phyloP scores from a whole-genome alignment of 805 yeast genomes.

The Candida suzukii region DNA sequence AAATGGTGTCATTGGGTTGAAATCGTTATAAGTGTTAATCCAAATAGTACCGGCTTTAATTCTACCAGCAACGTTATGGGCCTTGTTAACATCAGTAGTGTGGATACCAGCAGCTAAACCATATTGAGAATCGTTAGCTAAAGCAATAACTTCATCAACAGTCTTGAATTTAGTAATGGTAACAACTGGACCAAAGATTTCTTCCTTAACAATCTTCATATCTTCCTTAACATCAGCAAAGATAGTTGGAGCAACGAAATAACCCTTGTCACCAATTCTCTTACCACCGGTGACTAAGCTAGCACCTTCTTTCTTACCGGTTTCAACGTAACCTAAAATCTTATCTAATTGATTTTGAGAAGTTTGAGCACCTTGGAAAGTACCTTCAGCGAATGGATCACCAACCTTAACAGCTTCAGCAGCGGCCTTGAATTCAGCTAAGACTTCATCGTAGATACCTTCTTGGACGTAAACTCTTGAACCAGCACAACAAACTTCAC shows the following conservation, averaged over 20 bases:
- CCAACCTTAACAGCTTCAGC: constrained; percentile 58
- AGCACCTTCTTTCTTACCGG: constrained; percentile 65
- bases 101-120: constrained; percentile 90
- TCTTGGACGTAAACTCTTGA: constrained; percentile 81
- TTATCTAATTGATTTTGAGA: constrained; percentile 60
- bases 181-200: constrained; percentile 87
- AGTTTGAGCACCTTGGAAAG: constrained; percentile 73
- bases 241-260: constrained; percentile 74
- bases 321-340: constrained; percentile 54
- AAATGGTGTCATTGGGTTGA: constrained; percentile 61
- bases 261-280: constrained; percentile 64
- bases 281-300: constrained; percentile 77
- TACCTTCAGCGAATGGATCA: constrained; percentile 65
- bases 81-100: constrained; percentile 61
- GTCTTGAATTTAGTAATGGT: constrained; percentile 67
- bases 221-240: constrained; percentile 73
- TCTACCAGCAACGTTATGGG: constrained; percentile 56
- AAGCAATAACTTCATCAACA: constrained; percentile 64
- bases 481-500: constrained; percentile 92
- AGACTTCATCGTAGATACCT: constrained; percentile 59
- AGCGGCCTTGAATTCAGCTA: constrained; percentile 46
- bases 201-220: constrained; percentile 76
- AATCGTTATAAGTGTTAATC: constrained; percentile 69
- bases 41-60: constrained; percentile 77
- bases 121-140: constrained; percentile 71